Base-by-base conservation (phyloP, 106 monocot genomes). In the Apostasia shenzhenica region DNA sequence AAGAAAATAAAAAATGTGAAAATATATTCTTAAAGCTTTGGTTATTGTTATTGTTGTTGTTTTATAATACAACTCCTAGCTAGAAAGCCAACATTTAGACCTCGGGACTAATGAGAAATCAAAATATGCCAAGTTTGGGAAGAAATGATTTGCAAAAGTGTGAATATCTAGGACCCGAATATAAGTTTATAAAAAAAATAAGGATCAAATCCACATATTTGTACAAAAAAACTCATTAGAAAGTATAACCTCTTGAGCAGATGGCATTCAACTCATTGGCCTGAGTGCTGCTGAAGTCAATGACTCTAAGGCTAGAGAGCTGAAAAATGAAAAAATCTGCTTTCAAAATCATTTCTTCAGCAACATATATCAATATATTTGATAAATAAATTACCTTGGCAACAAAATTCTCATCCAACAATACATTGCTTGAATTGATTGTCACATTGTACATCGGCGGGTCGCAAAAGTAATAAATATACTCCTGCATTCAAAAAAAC, bases 391-490 rank as follows among this genome's bases (percentile, higher is more conserved):
- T 70, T 51, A 86, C 92, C 89, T 97, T 97, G 10, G 95, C 91
- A 56, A 82, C 82, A 68, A 86, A 89, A 45, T 89, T 81, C 26
- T 80, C 66, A 76, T 92, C 92, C 70, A 97, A 54, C 61, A 97
- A 49, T 6, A 97, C 75, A 75, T 76, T 84, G 48, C 64, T 83
- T 2, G 95, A 86, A 61, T 76, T 82, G 69, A 97, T 67, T 37
- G 84, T 85, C 11, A 87, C 78, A 67, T 75, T 61, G 60, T 80
- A 76, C 3, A 89, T 61, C 55, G 91, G 92, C 6, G 86, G 89
- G 48, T 89, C 83, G 63, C 95, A 92, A 70, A 92, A 92, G 49
- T 82, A 81, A 48, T 74, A 75, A 63, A 97, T 83, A 59, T 97
- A 97, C 57, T 97, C 95, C 92, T 92, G 84, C 66, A 82, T 65